Evolutionary conservation across 2,329 filamentous ascomycete species (phyloP), one percentile per base, ranked within the genome.

Genomic region (Nakataea oryzae): DNA sequence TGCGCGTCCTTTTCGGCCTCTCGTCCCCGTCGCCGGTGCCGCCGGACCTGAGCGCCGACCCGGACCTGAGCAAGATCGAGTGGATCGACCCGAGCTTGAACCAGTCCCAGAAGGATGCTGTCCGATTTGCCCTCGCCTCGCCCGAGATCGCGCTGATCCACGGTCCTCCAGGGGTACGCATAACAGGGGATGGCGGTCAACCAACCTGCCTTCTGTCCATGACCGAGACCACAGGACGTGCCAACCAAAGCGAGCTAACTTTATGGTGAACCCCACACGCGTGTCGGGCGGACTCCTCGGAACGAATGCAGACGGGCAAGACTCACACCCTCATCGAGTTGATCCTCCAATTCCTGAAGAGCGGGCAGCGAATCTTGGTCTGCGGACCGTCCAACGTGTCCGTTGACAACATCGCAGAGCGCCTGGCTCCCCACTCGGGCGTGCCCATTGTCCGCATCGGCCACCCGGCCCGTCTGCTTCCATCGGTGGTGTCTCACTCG

Each of bases 331-430:
- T 99, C 54, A 93, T 99, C 64, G 95, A 99, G 74, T 80, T 99
- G 14, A 96, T 99, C 64, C 80, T 96, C n/a, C 95, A 99, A 71
- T 78, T 97, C 67, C 79, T 96, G 62, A 87, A 87, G 70, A 84
- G 85, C 28, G 83, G 86, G 41, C 81, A 87, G 61, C 85, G 92
- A 1, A 80, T 97, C 13, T 81, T 97, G 1, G 93, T 97, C n/a
- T 97, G 95, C 69, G 95, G 93, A 0, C 95, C 95, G 0, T 96
- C 91, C 32, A 99, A 99, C 72, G 93, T 99, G 68, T 95, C 91
- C 0, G 95, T 99, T 1, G 95, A 99, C 81, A 99, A 99, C 71
- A 96, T 99, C 63, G 93, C 97, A 11, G 95, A 99, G 75, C 86
- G 95, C 9, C 82, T 97, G 1, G 86, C 92, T 2, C 86, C 90